phyloP scores from a whole-genome alignment of 2,329 filamentous ascomycete genomes.

The Cadophora gregata region DNA sequence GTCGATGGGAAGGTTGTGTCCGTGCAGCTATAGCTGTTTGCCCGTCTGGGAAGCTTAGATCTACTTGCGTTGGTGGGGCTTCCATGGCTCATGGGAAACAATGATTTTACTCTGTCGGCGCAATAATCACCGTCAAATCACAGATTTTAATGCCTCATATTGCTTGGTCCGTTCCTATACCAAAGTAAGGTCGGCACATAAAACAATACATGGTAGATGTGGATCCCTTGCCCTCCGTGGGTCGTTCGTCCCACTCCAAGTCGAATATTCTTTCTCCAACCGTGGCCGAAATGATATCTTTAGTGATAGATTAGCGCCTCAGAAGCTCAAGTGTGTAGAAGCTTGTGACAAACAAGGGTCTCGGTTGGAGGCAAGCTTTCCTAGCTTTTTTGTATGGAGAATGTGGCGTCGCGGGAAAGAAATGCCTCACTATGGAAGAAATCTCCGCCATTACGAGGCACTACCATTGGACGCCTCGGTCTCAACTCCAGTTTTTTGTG shows the following conservation, averaged over 20 bases:
- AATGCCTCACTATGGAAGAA: conserved; percentile 1
- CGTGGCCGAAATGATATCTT: conserved; percentile 14
- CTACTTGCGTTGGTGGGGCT: conserved; percentile 36
- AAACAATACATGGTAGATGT: neutral
- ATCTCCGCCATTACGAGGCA: neutral
- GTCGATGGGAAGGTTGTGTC: conserved; percentile 59
- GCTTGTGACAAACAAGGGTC: neutral
- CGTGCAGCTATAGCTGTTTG: conserved; percentile 51
- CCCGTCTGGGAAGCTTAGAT: conserved; percentile 32
- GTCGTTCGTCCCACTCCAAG: conserved; percentile 3
- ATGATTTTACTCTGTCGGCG: conserved; percentile 24
- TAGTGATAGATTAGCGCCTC: neutral
- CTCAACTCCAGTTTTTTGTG: neutral
- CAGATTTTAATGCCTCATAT: conserved; percentile 7
- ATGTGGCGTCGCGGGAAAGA: conserved; percentile 4
- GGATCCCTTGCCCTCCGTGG: neutral
- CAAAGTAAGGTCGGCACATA: neutral
- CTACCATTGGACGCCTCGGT: neutral
- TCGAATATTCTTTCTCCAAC: conserved; percentile 4
- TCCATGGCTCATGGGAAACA: conserved; percentile 23
- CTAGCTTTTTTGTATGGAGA: conserved; percentile 2
- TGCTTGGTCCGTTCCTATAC: neutral
- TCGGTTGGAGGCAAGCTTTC: neutral
- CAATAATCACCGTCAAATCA: neutral
- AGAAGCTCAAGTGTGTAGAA: neutral